Conservation (phyloP, 2,329 filamentous ascomycete genomes). For the Xylariaceae sp. region DNA sequence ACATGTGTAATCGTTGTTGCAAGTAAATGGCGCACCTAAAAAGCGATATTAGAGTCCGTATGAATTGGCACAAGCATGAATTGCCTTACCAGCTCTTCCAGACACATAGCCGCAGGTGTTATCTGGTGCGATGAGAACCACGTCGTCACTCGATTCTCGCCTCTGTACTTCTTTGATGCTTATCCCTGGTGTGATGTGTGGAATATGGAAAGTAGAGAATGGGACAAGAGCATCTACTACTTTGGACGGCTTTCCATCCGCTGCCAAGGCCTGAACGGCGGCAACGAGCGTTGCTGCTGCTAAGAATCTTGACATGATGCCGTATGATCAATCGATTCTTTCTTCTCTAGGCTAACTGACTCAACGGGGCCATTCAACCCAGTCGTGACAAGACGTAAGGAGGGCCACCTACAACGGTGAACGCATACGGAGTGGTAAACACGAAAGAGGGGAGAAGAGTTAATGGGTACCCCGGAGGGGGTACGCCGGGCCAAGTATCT, state of each 20-base stretch:
- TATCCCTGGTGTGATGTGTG: conserved; percentile 40
- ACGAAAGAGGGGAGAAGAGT: conserved; percentile 8
- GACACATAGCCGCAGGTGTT: conserved; percentile 48
- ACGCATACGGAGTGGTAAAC: background rate
- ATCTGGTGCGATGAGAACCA: conserved; percentile 42
- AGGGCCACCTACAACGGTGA: conserved; percentile 4
- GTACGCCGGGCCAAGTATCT: conserved; percentile 4
- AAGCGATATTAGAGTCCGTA: conserved; percentile 3
- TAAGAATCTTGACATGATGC: conserved; percentile 27
- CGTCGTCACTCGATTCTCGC: conserved; percentile 27
- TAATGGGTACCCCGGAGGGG: conserved; percentile 2
- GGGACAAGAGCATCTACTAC: conserved; percentile 34
- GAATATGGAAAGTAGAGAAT: conserved; percentile 34
- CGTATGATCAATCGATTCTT: conserved; percentile 5
- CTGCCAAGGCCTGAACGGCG: conserved; percentile 34
- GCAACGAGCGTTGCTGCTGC: conserved; percentile 31
- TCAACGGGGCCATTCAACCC: conserved; percentile 2
- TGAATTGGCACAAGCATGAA: background rate
- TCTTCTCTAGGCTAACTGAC: conserved; percentile 7
- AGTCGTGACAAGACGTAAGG: conserved; percentile 6
- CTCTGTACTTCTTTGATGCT: conserved; percentile 32
- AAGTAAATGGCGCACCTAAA: conserved; percentile 38
- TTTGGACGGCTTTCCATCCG: conserved; percentile 30
- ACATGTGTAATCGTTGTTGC: conserved; percentile 34
- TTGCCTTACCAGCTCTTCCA: conserved; percentile 34